A percentile compares a stretch with the other conserved stretches of the same genome.
Conservation (phyloP, 352 stramenopile species). For the Globisporangium acanthophoron region DNA sequence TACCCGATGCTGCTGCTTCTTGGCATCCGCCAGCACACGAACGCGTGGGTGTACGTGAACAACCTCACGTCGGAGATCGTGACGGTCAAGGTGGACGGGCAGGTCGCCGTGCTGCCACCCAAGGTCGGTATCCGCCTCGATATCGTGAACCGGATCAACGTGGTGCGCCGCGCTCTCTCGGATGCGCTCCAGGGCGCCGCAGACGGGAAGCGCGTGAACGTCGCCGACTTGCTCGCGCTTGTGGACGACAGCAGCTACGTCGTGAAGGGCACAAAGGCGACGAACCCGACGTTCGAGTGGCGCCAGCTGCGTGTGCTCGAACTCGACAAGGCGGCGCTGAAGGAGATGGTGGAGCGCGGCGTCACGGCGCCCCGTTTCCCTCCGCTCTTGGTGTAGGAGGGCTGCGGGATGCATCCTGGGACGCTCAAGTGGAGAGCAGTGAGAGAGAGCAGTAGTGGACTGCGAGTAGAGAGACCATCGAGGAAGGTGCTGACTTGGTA, state of each 20-base stretch:
- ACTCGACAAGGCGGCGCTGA: slow-evolving; percentile 13
- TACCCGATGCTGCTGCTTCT: slow-evolving; percentile 55
- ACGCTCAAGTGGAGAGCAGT: not conserved
- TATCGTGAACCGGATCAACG: slow-evolving; percentile 39
- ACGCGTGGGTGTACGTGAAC: slow-evolving; percentile 70
- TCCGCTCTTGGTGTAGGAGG: slow-evolving; percentile 1
- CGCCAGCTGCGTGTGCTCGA: slow-evolving; percentile 39
- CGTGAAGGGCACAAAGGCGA: slow-evolving; percentile 31
- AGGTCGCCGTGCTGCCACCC: slow-evolving; percentile 37
- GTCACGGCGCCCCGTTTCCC: slow-evolving; percentile 28
- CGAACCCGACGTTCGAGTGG: slow-evolving; percentile 37
- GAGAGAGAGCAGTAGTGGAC: not conserved
- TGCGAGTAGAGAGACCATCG: too few relatives aligned
- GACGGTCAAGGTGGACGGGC: slow-evolving; percentile 53
- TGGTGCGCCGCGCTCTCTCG: slow-evolving; percentile 48
- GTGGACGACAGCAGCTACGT: slow-evolving; percentile 42
- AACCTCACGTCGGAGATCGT: slow-evolving; percentile 39
- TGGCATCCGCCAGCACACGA: slow-evolving; percentile 30
- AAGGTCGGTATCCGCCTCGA: slow-evolving; percentile 40
- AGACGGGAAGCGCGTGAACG: slow-evolving; percentile 21
- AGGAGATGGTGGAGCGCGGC: slow-evolving; percentile 19
- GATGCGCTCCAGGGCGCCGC: slow-evolving; percentile 35
- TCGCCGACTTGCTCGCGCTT: slow-evolving; percentile 32
- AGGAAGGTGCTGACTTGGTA: too few relatives aligned
- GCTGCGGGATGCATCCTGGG: too few relatives aligned